Evolutionary conservation across 306 rosid species (phyloP), one percentile per base, ranked within the genome.

Genomic region (Crataegus laevigata): DNA sequence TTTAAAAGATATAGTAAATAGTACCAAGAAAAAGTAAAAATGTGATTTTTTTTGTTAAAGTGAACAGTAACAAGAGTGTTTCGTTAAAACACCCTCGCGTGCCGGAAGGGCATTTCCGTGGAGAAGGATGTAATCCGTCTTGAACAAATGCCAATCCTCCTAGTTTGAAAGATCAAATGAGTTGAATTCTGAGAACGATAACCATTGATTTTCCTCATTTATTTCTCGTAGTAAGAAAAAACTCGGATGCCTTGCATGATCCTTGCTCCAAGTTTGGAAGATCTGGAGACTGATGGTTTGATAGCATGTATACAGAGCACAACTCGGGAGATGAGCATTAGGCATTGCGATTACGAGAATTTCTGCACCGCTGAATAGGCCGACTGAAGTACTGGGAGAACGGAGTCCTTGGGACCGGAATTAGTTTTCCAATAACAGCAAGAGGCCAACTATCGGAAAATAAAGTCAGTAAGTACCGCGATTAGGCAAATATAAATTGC

Each of bases 371-470:
- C 62, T 75, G 81, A 75, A 80, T 22, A 50, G 77, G 66, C 82
- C 28, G 77, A 15, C 22, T 29, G 72, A 88, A 72, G 79, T 69
- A 81, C 24, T 85, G 70, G 43, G 85, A 79, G 30, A 84, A 1
- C 24, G 97, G 93, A 62, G 94, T 90, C 83, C 75, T 76, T 0
- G 98, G 88, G 77, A 94, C 98, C 10, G 96, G 96, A 62, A 94
- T 87, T 4, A 94, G 74, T 77, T 94, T 94, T 28, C 97, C 98
- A 22, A 79, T 32, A 12, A 89, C 6, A 22, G 97, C 97, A 40
- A 91, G 94, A 54, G 98, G 98, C 98, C 98, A 94, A 55, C 98
- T 91, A 91, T 66, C 40, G 75, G 8, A 82, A 75, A 58, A 71
- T 47, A n/a, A 70, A 34, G 6, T 21, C 38, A 55, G 47, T n/a